phyloP scores from a whole-genome alignment of 768 basidiomycete species.

The Scleroderma bovista region DNA sequence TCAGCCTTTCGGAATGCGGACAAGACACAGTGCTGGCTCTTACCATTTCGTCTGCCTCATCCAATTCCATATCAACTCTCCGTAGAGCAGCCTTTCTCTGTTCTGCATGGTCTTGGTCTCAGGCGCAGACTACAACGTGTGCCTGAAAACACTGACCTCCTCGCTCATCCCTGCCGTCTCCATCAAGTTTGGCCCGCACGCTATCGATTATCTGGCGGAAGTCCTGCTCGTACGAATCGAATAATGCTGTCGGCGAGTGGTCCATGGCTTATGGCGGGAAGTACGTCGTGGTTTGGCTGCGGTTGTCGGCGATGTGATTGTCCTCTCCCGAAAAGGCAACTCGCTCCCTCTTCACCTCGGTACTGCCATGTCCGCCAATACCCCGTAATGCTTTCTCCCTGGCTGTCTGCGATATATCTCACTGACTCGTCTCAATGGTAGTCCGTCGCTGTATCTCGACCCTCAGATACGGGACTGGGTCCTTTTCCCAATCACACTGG shows the following conservation, averaged over 20 bases:
- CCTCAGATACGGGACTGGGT: constrained; percentile 95
- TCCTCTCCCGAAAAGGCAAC: constrained; percentile 27
- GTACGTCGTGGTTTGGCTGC: constrained; percentile 17
- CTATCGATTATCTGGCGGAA: constrained; percentile 77
- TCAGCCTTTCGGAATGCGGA: not conserved
- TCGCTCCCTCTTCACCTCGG: constrained; percentile 8
- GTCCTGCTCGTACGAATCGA: constrained; percentile 90
- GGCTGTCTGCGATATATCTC: not conserved
- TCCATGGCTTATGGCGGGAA: constrained; percentile 49
- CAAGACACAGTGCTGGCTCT: constrained; percentile 14
- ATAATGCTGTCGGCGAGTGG: constrained; percentile 77
- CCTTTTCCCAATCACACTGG: constrained; percentile 91
- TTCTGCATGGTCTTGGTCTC: constrained; percentile 41
- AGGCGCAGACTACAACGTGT: not conserved
- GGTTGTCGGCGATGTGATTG: not conserved
- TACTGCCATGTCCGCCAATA: constrained; percentile 33
- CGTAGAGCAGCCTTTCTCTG: constrained; percentile 75
- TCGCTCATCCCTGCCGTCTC: constrained; percentile 56
- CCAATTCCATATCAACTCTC: constrained; percentile 89
- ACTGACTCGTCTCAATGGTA: constrained; percentile 13
- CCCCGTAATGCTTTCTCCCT: constrained; percentile 17
- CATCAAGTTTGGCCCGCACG: constrained; percentile 73
- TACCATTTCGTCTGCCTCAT: constrained; percentile 98
- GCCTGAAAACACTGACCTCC: constrained; percentile 50
- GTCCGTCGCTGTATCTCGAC: constrained; percentile 70